phyloP scores from a whole-genome alignment of 306 rosid genomes.

The Malus fusca region DNA sequence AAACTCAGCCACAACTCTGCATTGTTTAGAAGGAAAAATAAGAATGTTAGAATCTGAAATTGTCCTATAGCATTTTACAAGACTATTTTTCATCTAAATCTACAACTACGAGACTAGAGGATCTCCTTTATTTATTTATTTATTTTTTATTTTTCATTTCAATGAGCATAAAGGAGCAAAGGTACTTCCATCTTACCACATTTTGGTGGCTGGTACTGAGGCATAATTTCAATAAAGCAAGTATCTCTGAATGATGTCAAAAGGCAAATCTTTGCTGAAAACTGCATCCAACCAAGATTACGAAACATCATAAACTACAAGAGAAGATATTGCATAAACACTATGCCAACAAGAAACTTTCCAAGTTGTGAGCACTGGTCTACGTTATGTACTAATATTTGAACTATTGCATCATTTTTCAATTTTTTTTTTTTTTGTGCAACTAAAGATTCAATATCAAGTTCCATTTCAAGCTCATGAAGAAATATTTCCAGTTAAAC shows the following conservation, averaged over 20 bases:
- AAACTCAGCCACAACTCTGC: slow-evolving; percentile 93
- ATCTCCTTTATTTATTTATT: neutral
- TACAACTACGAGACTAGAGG: too few relatives aligned
- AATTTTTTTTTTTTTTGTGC: neutral
- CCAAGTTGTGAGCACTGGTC: neutral
- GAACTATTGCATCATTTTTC: neutral
- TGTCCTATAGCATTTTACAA: neutral
- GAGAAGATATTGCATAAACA: neutral
- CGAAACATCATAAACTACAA: neutral
- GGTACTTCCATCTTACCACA: slow-evolving; percentile 42
- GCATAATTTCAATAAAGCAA: slow-evolving; percentile 72
- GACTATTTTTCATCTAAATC: neutral
- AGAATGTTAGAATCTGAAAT: slow-evolving; percentile 7
- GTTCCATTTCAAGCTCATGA: neutral
- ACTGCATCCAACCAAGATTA: slow-evolving; percentile 40
- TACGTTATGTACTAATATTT: neutral
- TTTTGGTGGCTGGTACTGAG: slow-evolving; percentile 49
- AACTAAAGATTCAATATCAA: neutral
- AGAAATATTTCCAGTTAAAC: neutral
- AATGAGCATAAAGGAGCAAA: neutral
- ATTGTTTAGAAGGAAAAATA: slow-evolving; percentile 20
- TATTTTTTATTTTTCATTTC: neutral
- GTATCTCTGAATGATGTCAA: slow-evolving; percentile 87
- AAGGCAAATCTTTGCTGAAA: slow-evolving; percentile 81
- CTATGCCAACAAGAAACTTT: neutral